Evolutionary conservation across 2,329 filamentous ascomycete species (phyloP).

Genomic region (Aureobasidium sp.): DNA sequence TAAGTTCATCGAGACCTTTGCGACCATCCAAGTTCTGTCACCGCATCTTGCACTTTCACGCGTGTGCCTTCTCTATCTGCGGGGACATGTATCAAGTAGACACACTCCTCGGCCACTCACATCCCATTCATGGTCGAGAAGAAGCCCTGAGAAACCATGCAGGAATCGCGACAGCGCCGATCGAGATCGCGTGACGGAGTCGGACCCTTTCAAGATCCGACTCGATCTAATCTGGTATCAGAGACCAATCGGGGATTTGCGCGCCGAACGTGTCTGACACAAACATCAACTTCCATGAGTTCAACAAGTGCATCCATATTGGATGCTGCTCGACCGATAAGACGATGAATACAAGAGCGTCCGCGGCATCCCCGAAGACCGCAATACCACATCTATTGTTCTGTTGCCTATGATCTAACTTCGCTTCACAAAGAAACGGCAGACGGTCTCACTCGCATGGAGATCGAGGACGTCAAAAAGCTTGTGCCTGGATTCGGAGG

Average conservation of each 20-base stretch:
- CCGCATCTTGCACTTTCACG: not conserved
- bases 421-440: not conserved
- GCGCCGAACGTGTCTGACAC: not conserved
- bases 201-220: conserved; percentile 8
- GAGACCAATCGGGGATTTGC: not conserved
- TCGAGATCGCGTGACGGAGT: conserved; percentile 5
- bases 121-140: not conserved
- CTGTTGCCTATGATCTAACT: not conserved
- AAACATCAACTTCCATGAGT: not conserved
- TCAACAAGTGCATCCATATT: not conserved
- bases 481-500: not conserved
- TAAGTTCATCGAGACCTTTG: not conserved
- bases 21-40: not conserved
- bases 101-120: not conserved
- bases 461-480: conserved; percentile 9
- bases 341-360: not conserved
- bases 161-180: conserved; percentile 8
- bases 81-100: not conserved
- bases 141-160: not conserved
- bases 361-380: not conserved
- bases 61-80: not conserved
- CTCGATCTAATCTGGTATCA: conserved; percentile 7
- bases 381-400: not conserved
- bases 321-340: not conserved
- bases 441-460: not conserved